A percentile compares a stretch with the other conserved stretches of the same genome.
Evolutionary conservation across 108 stramenopile genomes (phyloP).

Genomic region (Chaetoceros tenuissimus): DNA sequence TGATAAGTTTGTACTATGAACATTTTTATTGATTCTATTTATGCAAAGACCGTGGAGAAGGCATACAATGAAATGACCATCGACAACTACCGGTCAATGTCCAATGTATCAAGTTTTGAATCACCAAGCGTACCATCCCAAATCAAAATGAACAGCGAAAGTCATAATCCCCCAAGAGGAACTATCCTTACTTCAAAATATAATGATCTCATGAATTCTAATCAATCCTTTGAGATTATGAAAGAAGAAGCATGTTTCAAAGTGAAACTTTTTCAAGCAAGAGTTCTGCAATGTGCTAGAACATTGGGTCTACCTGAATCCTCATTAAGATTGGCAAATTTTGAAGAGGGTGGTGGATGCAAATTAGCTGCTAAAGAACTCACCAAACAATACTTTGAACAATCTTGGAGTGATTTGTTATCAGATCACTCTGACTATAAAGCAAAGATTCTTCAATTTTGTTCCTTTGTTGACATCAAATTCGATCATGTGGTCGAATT

Average conservation of each 20-base stretch:
- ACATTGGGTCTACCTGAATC: slow-evolving; percentile 34
- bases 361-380: slow-evolving; percentile 52
- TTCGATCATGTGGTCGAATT: slow-evolving; percentile 48
- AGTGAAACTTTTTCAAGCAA: slow-evolving; percentile 51
- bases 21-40: neutral
- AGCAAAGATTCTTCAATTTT: slow-evolving; percentile 39
- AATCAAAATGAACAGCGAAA: slow-evolving; percentile 7
- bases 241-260: slow-evolving; percentile 53
- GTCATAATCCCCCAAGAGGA: slow-evolving; percentile 11
- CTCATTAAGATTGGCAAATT: slow-evolving; percentile 23
- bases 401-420: slow-evolving; percentile 9
- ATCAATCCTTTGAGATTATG: slow-evolving; percentile 37
- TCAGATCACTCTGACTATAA: slow-evolving; percentile 7
- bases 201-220: too few relatives aligned
- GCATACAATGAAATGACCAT: slow-evolving; percentile 26
- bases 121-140: neutral
- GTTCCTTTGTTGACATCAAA: slow-evolving; percentile 22
- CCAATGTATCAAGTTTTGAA: neutral
- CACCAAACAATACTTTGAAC: slow-evolving; percentile 16
- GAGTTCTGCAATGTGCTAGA: slow-evolving; percentile 45
- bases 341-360: slow-evolving; percentile 41
- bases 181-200: too few relatives aligned
- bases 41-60: slow-evolving; percentile 5
- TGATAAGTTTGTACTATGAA: neutral
- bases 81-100: neutral